phyloP scores from a whole-genome alignment of 2,329 filamentous ascomycete genomes.

The Paradendryphiella salina region DNA sequence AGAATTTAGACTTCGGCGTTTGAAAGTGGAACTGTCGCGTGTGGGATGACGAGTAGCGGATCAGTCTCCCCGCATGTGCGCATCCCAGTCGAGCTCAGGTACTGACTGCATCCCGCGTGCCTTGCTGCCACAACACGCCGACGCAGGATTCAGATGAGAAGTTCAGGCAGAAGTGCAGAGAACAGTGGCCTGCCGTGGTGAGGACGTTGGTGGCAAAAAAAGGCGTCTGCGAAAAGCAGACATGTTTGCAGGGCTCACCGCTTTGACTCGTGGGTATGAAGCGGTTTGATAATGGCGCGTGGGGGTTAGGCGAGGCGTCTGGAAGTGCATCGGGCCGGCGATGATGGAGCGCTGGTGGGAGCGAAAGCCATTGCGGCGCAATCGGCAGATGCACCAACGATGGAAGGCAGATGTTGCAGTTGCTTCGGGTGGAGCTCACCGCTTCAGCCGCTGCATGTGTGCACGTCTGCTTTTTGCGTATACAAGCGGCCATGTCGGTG shows the following conservation, averaged over 20 bases:
- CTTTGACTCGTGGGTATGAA: slow-evolving; percentile 10
- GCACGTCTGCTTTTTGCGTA: neutral
- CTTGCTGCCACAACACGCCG: slow-evolving; percentile 14
- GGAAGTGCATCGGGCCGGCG: slow-evolving; percentile 17
- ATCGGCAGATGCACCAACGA: slow-evolving; percentile 3
- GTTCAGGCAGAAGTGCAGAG: neutral
- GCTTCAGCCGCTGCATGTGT: slow-evolving; percentile 9
- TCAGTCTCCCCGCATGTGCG: slow-evolving; percentile 36
- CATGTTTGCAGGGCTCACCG: slow-evolving; percentile 4
- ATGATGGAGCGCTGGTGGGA: slow-evolving; percentile 13
- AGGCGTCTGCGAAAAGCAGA: too few relatives aligned
- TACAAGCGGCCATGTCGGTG: slow-evolving; percentile 10
- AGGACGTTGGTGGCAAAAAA: neutral
- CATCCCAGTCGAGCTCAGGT: slow-evolving; percentile 36
- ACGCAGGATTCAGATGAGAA: neutral
- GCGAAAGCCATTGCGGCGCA: slow-evolving; percentile 8
- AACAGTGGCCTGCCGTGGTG: neutral
- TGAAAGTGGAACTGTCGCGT: slow-evolving; percentile 35
- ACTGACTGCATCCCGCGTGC: slow-evolving; percentile 33
- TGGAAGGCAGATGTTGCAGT: slow-evolving; percentile 7
- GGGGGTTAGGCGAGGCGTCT: slow-evolving; percentile 33
- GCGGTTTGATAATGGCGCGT: slow-evolving; percentile 45
- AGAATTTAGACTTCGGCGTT: slow-evolving; percentile 35
- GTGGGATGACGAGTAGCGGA: slow-evolving; percentile 41
- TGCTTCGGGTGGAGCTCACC: slow-evolving; percentile 23